Base-by-base conservation (phyloP, 768 basidiomycete species). In the Naematelia encephala region DNA sequence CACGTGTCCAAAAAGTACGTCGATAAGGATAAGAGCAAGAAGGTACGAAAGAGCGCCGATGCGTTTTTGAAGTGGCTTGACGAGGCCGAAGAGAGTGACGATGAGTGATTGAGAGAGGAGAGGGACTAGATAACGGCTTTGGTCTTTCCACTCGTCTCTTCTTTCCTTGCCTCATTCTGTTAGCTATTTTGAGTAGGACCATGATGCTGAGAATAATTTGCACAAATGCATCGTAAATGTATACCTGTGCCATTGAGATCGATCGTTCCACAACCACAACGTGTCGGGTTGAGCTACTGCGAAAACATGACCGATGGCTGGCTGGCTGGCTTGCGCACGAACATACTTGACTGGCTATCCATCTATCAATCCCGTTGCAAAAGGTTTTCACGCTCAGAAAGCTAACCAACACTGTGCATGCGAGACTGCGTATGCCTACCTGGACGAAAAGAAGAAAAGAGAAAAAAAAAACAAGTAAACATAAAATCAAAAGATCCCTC, bases 1-100 rank as follows among this genome's bases (percentile, higher is more conserved):
- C 92, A 94, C 68, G 90, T 92, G 74, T 90, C 87, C 79, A 94
- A 89, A 82, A 96, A 97, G 80, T 94, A 91, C 73, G 89, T 92
- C 46, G 90, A 94, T 78, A 91, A 88, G 79, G 92, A 97, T 25
- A 87, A 84, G 47, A 89, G 88, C 78, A 98, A 97, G 84, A 92
- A 86, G 79, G 92, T 99, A 52, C 83, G 93, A 68, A 94, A 93
- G 81, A 91, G 91, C 12, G 74, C 77, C 25, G 91, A 90, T 76
- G 91, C 93, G 0, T 97, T 98, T 82, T 80, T 98, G 73, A 91
- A 92, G 64, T 66, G 64, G 64, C 64, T 66, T 39, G 61, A 66
- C 29, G 64, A 66, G 49, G 65, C 62, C 25, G 62, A 64, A 28
- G 65, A 66, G 53, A 62, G 60, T 39, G 62, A 63, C 19, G 64